These are phyloP conservation scores for Eremothecium sinecaudum DNA, from an alignment of 1,139 yeast genomes.

Conservation along the genomic window DNA sequence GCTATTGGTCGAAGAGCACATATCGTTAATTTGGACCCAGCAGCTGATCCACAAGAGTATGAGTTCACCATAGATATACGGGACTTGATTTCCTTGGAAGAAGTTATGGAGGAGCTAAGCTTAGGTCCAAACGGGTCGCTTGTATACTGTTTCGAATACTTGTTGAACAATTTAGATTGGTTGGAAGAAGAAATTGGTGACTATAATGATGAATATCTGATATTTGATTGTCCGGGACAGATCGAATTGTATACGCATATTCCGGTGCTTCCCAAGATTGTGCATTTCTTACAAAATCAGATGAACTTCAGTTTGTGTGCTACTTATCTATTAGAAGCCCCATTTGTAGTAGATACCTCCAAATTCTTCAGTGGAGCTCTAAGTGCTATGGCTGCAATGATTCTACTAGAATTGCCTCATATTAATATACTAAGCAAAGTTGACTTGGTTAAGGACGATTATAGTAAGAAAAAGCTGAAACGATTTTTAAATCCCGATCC, in stretches of 20 bases:
- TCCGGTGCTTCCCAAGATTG: constrained; percentile 83
- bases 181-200: constrained; percentile 92
- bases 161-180: constrained; percentile 89
- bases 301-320: constrained; percentile 86
- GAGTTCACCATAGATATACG: constrained; percentile 91
- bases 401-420: constrained; percentile 86
- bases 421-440: constrained; percentile 78
- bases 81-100: constrained; percentile 81
- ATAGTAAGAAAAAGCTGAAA: constrained; percentile 65
- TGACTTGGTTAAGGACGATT: constrained; percentile 73
- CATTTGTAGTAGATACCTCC: constrained; percentile 80
- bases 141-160: constrained; percentile 83
- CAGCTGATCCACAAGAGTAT: constrained; percentile 87
- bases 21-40: constrained; percentile 92
- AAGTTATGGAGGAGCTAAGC: constrained; percentile 93
- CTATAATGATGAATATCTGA: constrained; percentile 82
- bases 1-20: constrained; percentile 88
- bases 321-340: constrained; percentile 84
- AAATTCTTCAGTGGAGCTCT: constrained; percentile 93
- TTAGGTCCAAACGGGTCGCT: constrained; percentile 95
- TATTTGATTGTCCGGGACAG: constrained; percentile 97
- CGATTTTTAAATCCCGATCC: constrained; percentile 91
- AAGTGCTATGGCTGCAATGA: constrained; percentile 98
- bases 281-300: constrained; percentile 68
- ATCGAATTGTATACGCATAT: constrained; percentile 92